Conservation (phyloP, 2,329 filamentous ascomycete genomes). For the Fusarium temperatum region DNA sequence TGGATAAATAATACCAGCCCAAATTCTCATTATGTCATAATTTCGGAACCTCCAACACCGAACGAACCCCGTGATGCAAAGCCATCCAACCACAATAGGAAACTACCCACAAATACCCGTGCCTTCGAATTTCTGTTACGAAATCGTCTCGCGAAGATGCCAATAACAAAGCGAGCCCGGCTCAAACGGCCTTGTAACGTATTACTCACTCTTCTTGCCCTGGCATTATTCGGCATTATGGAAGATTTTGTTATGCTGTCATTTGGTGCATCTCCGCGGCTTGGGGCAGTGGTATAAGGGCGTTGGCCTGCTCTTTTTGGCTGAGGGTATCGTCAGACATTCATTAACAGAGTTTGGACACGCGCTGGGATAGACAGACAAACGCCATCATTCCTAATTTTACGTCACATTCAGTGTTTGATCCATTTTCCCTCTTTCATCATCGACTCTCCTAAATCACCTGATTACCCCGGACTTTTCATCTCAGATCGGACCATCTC, state of each 20-base stretch:
- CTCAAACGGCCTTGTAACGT: neutral
- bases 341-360: neutral
- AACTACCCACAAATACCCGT: conserved; percentile 28
- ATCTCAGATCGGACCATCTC: neutral
- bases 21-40: neutral
- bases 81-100: neutral
- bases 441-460: neutral
- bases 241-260: neutral
- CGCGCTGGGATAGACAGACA: neutral
- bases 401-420: neutral
- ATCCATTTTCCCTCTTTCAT: neutral
- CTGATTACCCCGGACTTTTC: conserved; percentile 13
- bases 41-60: neutral
- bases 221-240: neutral
- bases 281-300: conserved; percentile 2
- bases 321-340: conserved; percentile 3
- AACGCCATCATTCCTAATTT: neutral
- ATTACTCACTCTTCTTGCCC: neutral
- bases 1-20: neutral
- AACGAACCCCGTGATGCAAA: neutral
- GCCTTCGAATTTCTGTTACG: conserved; percentile 38
- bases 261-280: conserved; percentile 40
- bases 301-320: neutral
- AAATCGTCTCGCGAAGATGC: conserved; percentile 36
- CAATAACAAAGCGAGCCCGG: conserved; percentile 26